Percentiles rank a stretch among this genome's conserved stretches.
Conservation (phyloP, 176 grass and related monocot species). For the Zizania latifolia region DNA sequence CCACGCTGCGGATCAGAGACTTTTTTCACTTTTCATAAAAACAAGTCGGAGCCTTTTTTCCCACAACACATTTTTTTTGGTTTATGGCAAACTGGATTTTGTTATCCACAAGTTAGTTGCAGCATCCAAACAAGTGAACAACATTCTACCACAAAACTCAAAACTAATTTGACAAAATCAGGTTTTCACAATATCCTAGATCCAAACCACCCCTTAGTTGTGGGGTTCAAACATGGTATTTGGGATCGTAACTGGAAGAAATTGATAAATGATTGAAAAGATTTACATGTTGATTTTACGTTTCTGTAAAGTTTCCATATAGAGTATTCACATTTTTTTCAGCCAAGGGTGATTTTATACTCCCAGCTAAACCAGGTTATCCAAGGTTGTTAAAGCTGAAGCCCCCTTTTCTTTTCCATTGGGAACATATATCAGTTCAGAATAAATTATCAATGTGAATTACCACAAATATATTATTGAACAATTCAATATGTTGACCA, state of each 20-base stretch:
- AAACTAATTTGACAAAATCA: too few species aligned
- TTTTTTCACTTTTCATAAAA: too few species aligned
- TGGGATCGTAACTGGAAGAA: neutral
- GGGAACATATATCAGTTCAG: neutral
- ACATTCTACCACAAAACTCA: too few species aligned
- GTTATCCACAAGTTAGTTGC: too few species aligned
- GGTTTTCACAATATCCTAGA: too few species aligned
- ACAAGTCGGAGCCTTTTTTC: too few species aligned
- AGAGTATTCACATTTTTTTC: neutral
- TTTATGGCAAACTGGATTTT: too few species aligned
- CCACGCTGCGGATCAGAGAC: too few species aligned
- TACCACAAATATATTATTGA: neutral
- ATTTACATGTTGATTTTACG: neutral
- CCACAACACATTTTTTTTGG: too few species aligned
- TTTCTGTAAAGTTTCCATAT: neutral
- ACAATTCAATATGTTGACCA: neutral
- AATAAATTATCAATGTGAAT: neutral
- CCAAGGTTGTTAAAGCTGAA: neutral
- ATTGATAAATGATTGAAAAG: neutral
- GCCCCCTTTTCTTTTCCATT: neutral
- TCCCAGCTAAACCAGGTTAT: neutral
- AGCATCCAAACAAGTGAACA: too few species aligned
- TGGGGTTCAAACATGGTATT: neutral
- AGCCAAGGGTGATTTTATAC: neutral
- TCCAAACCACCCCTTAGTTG: too few species aligned